A percentile compares a stretch with the other conserved stretches of the same genome.
These are phyloP conservation scores for Saccharomycopsis fodiens DNA, from an alignment of 805 yeast species.

Conservation along the genomic window DNA sequence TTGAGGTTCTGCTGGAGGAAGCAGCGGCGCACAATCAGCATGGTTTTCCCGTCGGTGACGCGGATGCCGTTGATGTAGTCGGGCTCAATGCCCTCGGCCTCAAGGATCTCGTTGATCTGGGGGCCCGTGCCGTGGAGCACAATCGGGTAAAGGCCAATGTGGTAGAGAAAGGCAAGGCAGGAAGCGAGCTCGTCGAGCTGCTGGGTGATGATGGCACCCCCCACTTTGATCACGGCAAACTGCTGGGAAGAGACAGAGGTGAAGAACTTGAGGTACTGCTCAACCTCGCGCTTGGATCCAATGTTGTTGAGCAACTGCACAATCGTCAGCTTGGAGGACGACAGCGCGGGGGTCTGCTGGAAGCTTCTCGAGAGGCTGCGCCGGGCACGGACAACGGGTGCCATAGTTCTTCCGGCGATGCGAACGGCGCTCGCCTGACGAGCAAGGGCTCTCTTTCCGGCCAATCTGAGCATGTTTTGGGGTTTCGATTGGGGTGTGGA, in stretches of 20 bases:
- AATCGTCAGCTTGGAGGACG: slow-evolving; percentile 88
- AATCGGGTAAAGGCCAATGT: slow-evolving; percentile 94
- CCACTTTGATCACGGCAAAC: slow-evolving; percentile 97
- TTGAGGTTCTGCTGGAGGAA: slow-evolving; percentile 93
- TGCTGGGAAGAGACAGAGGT: slow-evolving; percentile 95
- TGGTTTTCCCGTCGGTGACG: slow-evolving; percentile 88
- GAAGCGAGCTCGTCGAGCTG: slow-evolving; percentile 90
- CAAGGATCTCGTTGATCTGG: slow-evolving; percentile 90
- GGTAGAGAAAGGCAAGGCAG: slow-evolving; percentile 91
- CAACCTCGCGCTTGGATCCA: slow-evolving; percentile 96
- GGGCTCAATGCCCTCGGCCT: slow-evolving; percentile 92
- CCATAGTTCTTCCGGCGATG: neutral
- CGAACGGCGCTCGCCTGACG: neutral
- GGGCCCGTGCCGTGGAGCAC: slow-evolving; percentile 99
- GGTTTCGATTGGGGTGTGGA: too few relatives aligned
- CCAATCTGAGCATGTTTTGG: too few relatives aligned
- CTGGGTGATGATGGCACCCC: slow-evolving; percentile 97
- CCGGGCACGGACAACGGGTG: neutral
- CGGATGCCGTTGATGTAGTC: slow-evolving; percentile 94
- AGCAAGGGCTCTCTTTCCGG: neutral
- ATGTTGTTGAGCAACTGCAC: slow-evolving; percentile 91
- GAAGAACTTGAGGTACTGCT: slow-evolving; percentile 92
- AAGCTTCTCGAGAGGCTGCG: neutral
- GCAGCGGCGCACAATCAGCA: slow-evolving; percentile 93
- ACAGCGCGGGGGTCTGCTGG: neutral